Conservation (phyloP, 2,329 filamentous ascomycete genomes). For the Ilyonectria destructans region DNA sequence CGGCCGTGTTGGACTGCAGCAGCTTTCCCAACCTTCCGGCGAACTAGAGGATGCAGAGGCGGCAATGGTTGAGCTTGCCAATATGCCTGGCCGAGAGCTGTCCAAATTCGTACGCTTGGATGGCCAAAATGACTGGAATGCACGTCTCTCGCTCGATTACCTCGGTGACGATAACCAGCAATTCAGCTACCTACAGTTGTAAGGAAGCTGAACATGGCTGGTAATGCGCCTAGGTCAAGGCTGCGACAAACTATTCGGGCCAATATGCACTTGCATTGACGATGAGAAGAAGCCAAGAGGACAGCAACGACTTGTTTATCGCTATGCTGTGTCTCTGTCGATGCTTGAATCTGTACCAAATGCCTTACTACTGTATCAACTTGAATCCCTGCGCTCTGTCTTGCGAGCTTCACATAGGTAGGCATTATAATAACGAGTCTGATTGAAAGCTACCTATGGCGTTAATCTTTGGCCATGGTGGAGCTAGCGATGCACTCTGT, state of each 20-base stretch:
- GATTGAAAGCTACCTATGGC: background rate
- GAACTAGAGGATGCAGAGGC: background rate
- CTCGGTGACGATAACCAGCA: slow-evolving; percentile 8
- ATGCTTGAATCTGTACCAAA: too few species aligned
- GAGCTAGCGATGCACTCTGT: background rate
- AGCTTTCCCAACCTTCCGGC: background rate
- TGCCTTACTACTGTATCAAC: too few species aligned
- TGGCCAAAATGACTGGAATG: slow-evolving; percentile 11
- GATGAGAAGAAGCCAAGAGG: slow-evolving; percentile 1
- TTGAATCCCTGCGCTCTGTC: background rate
- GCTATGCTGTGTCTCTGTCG: background rate
- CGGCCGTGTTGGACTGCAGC: background rate
- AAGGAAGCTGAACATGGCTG: slow-evolving; percentile 2
- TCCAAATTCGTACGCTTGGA: slow-evolving; percentile 3
- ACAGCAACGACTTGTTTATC: background rate
- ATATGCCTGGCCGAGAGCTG: background rate
- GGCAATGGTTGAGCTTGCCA: slow-evolving; percentile 5
- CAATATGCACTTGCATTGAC: background rate
- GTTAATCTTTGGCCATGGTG: background rate
- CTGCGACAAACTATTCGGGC: slow-evolving; percentile 1
- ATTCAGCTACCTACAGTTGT: slow-evolving; percentile 2
- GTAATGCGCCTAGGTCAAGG: slow-evolving; percentile 2
- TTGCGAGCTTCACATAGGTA: background rate
- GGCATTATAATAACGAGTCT: background rate
- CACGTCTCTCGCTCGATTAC: background rate